These are phyloP conservation scores for Phytophthora multivora DNA, from an alignment of 352 stramenopile species.

Conservation along the genomic window DNA sequence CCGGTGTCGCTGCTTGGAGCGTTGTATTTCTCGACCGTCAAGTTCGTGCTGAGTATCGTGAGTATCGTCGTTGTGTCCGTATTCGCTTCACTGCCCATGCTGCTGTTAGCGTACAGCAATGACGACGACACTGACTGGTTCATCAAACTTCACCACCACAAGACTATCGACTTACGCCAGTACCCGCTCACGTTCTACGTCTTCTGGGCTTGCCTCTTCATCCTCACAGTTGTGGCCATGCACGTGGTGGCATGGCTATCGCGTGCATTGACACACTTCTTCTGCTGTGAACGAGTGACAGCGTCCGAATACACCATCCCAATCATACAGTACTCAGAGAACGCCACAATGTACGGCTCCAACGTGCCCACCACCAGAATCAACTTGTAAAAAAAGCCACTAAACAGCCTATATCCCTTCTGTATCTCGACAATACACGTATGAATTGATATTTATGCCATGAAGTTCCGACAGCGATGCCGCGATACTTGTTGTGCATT, in stretches of 20 bases:
- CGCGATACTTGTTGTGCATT: not conserved
- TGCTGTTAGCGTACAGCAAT: constrained; percentile 19
- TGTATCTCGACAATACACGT: too few relatives aligned
- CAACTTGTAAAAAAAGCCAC: constrained; percentile 11
- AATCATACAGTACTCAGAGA: constrained; percentile 33
- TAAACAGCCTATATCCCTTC: not conserved
- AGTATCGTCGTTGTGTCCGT: constrained; percentile 46
- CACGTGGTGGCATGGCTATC: constrained; percentile 55
- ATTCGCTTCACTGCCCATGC: constrained; percentile 36
- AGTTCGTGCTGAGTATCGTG: constrained; percentile 58
- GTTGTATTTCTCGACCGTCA: constrained; percentile 72
- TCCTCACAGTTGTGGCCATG: constrained; percentile 60
- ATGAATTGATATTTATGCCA: not conserved
- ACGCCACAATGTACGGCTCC: constrained; percentile 24
- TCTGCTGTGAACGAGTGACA: constrained; percentile 70
- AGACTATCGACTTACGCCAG: constrained; percentile 35
- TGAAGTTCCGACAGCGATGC: not conserved
- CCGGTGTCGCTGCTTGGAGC: constrained; percentile 59
- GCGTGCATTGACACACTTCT: constrained; percentile 56
- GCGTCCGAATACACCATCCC: constrained; percentile 53
- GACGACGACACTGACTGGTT: constrained; percentile 26
- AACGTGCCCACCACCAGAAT: constrained; percentile 2
- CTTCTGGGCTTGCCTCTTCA: constrained; percentile 47
- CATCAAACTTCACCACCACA: constrained; percentile 31
- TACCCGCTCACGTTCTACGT: constrained; percentile 51